A percentile compares a stretch with the other conserved stretches of the same genome.
Conservation (phyloP, 1,284 basidiomycete species). For the Anthracocystis panici-leucophaei region DNA sequence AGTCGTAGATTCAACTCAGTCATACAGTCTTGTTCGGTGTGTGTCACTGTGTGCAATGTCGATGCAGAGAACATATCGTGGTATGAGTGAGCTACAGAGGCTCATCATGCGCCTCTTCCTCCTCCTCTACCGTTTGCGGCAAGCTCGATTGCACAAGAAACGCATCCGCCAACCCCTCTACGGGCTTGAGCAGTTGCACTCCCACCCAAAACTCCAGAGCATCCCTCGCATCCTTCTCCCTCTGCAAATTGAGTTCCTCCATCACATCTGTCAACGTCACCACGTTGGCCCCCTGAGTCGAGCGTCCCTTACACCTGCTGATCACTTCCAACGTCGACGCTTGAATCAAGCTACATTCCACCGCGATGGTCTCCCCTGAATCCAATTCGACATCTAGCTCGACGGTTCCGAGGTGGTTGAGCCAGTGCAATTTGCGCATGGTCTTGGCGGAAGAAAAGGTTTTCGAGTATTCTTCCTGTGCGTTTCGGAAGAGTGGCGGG, state of each 20-base stretch:
- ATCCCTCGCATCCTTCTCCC: conserved; percentile 39
- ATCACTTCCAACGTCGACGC: conserved; percentile 44
- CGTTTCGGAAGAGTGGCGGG: conserved; percentile 49
- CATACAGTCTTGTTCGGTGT: not conserved
- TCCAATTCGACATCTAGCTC: conserved; percentile 58
- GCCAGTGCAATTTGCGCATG: conserved; percentile 55
- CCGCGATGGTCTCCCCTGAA: conserved; percentile 38
- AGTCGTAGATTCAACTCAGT: conserved; percentile 3
- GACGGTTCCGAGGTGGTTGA: conserved; percentile 57
- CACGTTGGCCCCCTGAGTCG: conserved; percentile 7
- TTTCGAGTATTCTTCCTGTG: conserved; percentile 49
- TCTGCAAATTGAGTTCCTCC: conserved; percentile 48
- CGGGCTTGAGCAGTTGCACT: conserved; percentile 19
- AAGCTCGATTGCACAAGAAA: conserved; percentile 30
- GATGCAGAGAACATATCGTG: not conserved
- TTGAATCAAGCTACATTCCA: conserved; percentile 43
- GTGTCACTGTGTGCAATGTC: not conserved
- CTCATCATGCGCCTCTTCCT: conserved; percentile 10
- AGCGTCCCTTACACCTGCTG: conserved; percentile 13
- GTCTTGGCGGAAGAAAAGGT: conserved; percentile 34
- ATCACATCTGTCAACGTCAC: conserved; percentile 43
- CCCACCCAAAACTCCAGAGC: conserved; percentile 43
- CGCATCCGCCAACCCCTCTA: conserved; percentile 30
- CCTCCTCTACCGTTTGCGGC: conserved; percentile 2
- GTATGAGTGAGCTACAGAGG: conserved; percentile 2